Evolutionary conservation across 2,329 filamentous ascomycete species (phyloP).

Genomic region (Ophiostoma tasmaniense): DNA sequence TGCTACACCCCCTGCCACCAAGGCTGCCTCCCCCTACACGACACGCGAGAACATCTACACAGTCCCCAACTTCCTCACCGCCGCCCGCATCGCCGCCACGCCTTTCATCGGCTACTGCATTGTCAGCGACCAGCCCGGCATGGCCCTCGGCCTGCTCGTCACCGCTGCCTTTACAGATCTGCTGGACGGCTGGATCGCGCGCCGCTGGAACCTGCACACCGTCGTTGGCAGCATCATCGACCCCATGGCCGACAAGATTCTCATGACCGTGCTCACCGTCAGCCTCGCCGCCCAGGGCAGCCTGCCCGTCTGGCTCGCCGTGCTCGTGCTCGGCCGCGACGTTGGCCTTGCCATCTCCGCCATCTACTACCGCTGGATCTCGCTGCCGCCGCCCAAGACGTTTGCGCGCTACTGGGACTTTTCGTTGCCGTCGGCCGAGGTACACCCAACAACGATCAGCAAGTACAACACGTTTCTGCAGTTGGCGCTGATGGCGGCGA

Average conservation of each 20-base stretch:
- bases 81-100: slow-evolving; percentile 73
- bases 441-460: slow-evolving; percentile 73
- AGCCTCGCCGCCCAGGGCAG: slow-evolving; percentile 75
- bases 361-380: slow-evolving; percentile 94
- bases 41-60: slow-evolving; percentile 89
- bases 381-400: slow-evolving; percentile 85
- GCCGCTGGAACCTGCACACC: slow-evolving; percentile 78
- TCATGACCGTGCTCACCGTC: slow-evolving; percentile 90
- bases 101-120: slow-evolving; percentile 85
- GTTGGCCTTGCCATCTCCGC: slow-evolving; percentile 74
- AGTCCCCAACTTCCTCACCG: slow-evolving; percentile 86
- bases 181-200: slow-evolving; percentile 88
- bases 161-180: slow-evolving; percentile 90
- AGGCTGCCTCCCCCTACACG: background rate
- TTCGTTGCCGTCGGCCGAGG: slow-evolving; percentile 77
- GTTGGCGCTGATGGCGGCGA: slow-evolving; percentile 73
- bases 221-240: slow-evolving; percentile 93
- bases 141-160: slow-evolving; percentile 76
- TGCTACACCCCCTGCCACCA: background rate
- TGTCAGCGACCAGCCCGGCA: slow-evolving; percentile 68
- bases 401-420: slow-evolving; percentile 96
- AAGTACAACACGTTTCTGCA: slow-evolving; percentile 94
- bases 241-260: slow-evolving; percentile 90
- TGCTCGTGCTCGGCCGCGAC: slow-evolving; percentile 85
- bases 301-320: slow-evolving; percentile 78